Evolutionary conservation across 305 asterid genomes (phyloP).

Genomic region (Solanum chacoense): DNA sequence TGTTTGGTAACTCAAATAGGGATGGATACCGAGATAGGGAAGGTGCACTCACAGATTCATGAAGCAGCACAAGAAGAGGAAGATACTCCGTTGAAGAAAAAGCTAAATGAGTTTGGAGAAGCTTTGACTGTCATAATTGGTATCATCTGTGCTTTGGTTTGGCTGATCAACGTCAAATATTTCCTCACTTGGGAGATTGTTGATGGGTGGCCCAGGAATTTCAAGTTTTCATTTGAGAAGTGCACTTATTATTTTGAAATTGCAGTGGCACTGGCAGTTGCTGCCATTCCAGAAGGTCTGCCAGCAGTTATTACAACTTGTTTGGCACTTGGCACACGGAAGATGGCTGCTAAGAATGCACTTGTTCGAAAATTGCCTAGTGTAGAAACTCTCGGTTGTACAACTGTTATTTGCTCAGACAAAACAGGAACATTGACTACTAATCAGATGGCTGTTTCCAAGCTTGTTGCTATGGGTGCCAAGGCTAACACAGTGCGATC

Average conservation of each 20-base stretch:
- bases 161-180: slow-evolving; percentile 91
- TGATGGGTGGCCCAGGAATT: slow-evolving; percentile 92
- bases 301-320: slow-evolving; percentile 99
- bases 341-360: slow-evolving; percentile 99
- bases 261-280: slow-evolving; percentile 97
- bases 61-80: slow-evolving; percentile 85
- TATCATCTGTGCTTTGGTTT: slow-evolving; percentile 67
- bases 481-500: slow-evolving; percentile 33
- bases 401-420: slow-evolving; percentile 97
- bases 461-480: slow-evolving; percentile 75
- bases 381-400: slow-evolving; percentile 98
- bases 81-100: slow-evolving; percentile 97
- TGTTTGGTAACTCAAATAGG: slow-evolving; percentile 87
- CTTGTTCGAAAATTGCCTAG: slow-evolving; percentile 97
- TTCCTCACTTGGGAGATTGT: slow-evolving; percentile 89
- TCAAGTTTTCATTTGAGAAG: slow-evolving; percentile 92
- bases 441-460: slow-evolving; percentile 93
- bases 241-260: slow-evolving; percentile 98
- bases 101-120: slow-evolving; percentile 95
- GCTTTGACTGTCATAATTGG: slow-evolving; percentile 77
- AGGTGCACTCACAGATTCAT: slow-evolving; percentile 87
- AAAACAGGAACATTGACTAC: slow-evolving; percentile 96
- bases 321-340: slow-evolving; percentile 95
- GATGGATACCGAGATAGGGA: slow-evolving; percentile 87
- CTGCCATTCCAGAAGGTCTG: slow-evolving; percentile 81